Conservation (phyloP, 75 land plant species). For the Azolla pinnata region DNA sequence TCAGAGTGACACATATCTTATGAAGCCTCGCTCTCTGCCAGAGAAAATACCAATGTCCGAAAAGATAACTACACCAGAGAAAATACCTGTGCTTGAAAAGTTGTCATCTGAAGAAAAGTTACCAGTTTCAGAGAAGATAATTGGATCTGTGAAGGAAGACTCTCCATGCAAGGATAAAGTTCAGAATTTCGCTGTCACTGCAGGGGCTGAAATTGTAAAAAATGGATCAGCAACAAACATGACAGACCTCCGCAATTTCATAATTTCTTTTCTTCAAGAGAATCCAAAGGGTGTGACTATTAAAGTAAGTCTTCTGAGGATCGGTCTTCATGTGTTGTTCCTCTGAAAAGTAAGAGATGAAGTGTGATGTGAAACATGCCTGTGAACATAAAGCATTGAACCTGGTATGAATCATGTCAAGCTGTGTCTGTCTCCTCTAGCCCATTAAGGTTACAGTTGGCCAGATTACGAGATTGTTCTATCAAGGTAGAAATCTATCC, state of each 20-base stretch:
- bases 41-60: too few species aligned
- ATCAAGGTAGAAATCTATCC: too few species aligned
- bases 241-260: conserved; percentile 48
- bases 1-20: background rate
- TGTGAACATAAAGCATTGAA: too few species aligned
- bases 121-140: conserved; percentile 6
- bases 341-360: too few species aligned
- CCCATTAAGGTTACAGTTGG: too few species aligned
- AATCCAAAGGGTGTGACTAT: conserved; percentile 73
- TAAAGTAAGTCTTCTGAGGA: conserved; percentile 35
- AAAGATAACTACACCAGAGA: too few species aligned
- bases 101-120: too few species aligned
- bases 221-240: conserved; percentile 19
- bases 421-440: too few species aligned
- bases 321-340: background rate
- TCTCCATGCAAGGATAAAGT: conserved; percentile 5
- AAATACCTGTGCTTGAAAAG: background rate
- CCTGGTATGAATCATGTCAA: too few species aligned
- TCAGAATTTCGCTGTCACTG: conserved; percentile 5
- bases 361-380: too few species aligned
- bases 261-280: conserved; percentile 50
- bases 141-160: background rate
- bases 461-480: too few species aligned
- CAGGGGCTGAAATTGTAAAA: conserved; percentile 14
- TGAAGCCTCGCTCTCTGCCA: background rate